A percentile compares a stretch with the other conserved stretches of the same genome.
Conservation (phyloP, 2,329 filamentous ascomycete species). For the Tolypocladium inflatum region DNA sequence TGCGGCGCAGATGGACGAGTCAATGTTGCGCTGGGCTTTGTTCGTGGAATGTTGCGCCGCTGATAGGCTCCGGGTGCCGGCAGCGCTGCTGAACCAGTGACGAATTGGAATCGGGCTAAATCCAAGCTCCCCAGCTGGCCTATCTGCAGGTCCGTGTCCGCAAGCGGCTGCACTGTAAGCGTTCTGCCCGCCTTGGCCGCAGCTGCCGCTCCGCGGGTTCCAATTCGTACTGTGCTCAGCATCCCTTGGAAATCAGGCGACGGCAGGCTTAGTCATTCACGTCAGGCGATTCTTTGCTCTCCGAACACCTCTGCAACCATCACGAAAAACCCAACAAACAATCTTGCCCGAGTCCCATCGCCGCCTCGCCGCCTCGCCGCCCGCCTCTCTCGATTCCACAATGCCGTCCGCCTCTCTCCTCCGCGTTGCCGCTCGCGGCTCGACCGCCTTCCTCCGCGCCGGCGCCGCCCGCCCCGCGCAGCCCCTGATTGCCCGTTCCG, state of each 20-base stretch:
- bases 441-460: conserved; percentile 54
- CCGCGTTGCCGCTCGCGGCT: conserved; percentile 61
- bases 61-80: background rate
- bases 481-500: conserved; percentile 46
- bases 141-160: conserved; percentile 2
- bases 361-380: conserved; percentile 10
- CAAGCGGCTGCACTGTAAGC: background rate
- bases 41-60: background rate
- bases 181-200: background rate
- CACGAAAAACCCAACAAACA: conserved; percentile 9
- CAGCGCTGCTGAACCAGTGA: conserved; percentile 1
- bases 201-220: background rate
- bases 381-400: conserved; percentile 18
- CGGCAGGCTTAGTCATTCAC: conserved; percentile 23
- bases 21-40: background rate
- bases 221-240: conserved; percentile 15
- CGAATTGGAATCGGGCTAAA: conserved; percentile 14
- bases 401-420: conserved; percentile 62
- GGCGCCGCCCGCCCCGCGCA: conserved; percentile 47
- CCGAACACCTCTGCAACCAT: conserved; percentile 19
- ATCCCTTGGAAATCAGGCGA: conserved; percentile 13
- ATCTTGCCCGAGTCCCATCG: conserved; percentile 12
- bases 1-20: background rate
- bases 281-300: conserved; percentile 18
- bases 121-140: conserved; percentile 11